These are phyloP conservation scores for Lipomyces lipofer DNA, from an alignment of 805 yeast species.

Conservation along the genomic window DNA sequence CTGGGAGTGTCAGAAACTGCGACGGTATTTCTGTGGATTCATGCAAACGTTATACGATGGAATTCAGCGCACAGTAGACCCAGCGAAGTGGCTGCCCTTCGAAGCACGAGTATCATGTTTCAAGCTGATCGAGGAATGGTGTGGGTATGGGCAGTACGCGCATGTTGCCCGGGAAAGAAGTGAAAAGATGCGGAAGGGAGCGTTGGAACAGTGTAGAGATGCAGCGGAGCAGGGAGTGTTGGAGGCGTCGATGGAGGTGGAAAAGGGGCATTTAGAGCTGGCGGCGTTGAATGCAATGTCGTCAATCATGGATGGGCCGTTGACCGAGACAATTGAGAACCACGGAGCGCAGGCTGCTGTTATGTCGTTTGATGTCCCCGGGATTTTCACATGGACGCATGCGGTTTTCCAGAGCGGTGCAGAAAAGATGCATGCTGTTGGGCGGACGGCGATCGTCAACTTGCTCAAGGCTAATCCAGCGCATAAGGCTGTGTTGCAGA, in stretches of 20 bases:
- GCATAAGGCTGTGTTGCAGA: conserved; percentile 52
- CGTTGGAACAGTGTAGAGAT: conserved; percentile 42
- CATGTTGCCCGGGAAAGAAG: conserved; percentile 67
- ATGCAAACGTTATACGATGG: conserved; percentile 66
- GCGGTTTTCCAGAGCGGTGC: conserved; percentile 58
- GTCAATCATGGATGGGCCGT: conserved; percentile 65
- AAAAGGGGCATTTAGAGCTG: conserved; percentile 64
- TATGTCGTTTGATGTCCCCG: conserved; percentile 68
- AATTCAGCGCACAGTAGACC: conserved; percentile 38
- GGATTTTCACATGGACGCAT: conserved; percentile 78
- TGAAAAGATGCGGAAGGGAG: conserved; percentile 50
- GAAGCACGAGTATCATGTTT: conserved; percentile 82
- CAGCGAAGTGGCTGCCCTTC: conserved; percentile 70
- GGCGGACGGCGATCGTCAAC: conserved; percentile 68
- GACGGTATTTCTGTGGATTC: conserved; percentile 82
- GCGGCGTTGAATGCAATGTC: conserved; percentile 85
- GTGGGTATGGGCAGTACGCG: conserved; percentile 77
- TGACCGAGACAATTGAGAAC: conserved; percentile 45
- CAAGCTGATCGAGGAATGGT: conserved; percentile 87
- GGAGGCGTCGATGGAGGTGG: conserved; percentile 77
- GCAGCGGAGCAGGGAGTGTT: conserved; percentile 44
- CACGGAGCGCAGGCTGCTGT: conserved; percentile 49
- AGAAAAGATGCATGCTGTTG: conserved; percentile 62
- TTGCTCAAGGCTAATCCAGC: conserved; percentile 62
- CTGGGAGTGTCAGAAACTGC: conserved; percentile 70